Conservation (phyloP, 2,329 filamentous ascomycete genomes). For the Ophiostoma piceae region DNA sequence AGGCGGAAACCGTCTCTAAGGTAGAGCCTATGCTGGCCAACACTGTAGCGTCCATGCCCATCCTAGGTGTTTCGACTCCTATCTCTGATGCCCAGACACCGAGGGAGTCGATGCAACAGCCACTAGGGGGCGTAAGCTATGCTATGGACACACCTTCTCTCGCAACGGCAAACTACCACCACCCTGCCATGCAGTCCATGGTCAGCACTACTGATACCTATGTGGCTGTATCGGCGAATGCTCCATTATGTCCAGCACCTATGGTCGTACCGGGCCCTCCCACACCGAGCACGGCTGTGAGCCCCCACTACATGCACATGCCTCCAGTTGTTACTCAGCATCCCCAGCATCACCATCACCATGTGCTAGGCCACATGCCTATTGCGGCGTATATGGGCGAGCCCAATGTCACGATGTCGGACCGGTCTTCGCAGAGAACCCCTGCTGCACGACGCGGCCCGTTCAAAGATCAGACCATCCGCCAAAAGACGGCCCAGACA, state of each 20-base stretch:
- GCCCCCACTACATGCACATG: not conserved
- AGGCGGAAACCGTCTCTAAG: not conserved
- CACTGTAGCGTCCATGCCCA: not conserved
- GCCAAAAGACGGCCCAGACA: constrained; percentile 52
- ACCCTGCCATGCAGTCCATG: not conserved
- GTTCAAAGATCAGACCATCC: constrained; percentile 48
- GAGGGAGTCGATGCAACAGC: not conserved
- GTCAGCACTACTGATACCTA: not conserved
- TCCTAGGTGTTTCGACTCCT: not conserved
- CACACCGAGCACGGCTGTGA: not conserved
- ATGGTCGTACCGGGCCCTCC: not conserved
- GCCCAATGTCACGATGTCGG: constrained; percentile 34
- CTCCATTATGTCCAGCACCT: not conserved
- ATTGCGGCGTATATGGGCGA: constrained; percentile 17
- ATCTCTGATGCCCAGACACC: not conserved
- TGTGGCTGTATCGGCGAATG: not conserved
- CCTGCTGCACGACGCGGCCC: constrained; percentile 45
- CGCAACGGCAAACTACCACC: not conserved
- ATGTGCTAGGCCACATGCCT: not conserved
- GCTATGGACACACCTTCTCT: not conserved
- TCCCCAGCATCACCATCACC: constrained; percentile 5
- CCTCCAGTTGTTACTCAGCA: not conserved
- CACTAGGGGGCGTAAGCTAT: not conserved
- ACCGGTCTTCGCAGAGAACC: constrained; percentile 31
- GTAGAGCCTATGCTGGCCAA: not conserved